Conservation (phyloP, 2,329 filamentous ascomycete species). For the Neurospora sp. region DNA sequence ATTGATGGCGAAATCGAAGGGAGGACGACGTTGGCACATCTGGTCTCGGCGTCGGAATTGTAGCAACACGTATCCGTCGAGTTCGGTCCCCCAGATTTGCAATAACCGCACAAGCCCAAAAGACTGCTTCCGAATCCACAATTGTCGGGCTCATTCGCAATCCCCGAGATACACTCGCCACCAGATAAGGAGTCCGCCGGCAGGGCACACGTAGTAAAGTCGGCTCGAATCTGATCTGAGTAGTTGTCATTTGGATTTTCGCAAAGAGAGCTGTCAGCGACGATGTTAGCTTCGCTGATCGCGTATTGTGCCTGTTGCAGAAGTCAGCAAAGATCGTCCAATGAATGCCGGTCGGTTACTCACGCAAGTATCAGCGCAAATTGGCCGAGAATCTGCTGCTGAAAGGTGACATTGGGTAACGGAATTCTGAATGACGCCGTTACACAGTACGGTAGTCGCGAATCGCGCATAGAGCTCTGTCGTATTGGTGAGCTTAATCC, state of each 20-base stretch:
- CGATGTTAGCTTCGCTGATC: conserved; percentile 78
- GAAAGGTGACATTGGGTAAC: conserved; percentile 58
- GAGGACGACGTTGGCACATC: conserved; percentile 67
- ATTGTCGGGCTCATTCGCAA: conserved; percentile 71
- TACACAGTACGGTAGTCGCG: conserved; percentile 86
- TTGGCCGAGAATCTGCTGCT: conserved; percentile 53
- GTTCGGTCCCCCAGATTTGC: conserved; percentile 72
- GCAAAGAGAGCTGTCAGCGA: conserved; percentile 66
- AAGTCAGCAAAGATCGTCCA: conserved; percentile 17
- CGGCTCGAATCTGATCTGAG: conserved; percentile 71
- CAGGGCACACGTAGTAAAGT: conserved; percentile 82
- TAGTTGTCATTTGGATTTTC: conserved; percentile 54
- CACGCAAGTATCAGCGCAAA: conserved; percentile 87
- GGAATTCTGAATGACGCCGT: conserved; percentile 87
- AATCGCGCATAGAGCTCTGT: conserved; percentile 84
- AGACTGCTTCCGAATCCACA: conserved; percentile 72
- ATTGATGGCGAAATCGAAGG: conserved; percentile 66
- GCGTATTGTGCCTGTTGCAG: conserved; percentile 62
- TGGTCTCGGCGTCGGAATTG: conserved; percentile 62
- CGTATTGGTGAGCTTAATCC: conserved; percentile 68
- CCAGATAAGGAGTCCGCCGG: conserved; percentile 68
- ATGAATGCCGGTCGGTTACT: conserved; percentile 20
- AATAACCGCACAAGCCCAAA: conserved; percentile 78
- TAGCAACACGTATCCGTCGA: conserved; percentile 94
- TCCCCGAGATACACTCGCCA: conserved; percentile 65